phyloP scores from a whole-genome alignment of 2,329 filamentous ascomycete species.

The Aureobasidium musti region DNA sequence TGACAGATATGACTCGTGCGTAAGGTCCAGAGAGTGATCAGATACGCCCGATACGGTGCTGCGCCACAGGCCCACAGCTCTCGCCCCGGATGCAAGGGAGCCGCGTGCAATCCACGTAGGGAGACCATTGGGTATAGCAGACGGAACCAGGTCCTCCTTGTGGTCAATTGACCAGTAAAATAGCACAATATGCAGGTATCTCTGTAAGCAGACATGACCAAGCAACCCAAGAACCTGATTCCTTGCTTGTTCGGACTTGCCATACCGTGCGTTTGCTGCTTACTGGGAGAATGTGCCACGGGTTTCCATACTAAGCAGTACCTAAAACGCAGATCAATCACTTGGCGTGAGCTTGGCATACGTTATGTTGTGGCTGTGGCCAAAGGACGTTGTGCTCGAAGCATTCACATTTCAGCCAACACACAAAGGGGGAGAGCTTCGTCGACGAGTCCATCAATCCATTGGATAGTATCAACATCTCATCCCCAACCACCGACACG shows the following conservation, averaged over 20 bases:
- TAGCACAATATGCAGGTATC: not conserved
- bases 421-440: not conserved
- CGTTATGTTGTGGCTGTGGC: constrained; percentile 5
- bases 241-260: not conserved
- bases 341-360: constrained; percentile 12
- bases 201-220: not conserved
- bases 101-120: not conserved
- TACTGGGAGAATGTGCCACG: not conserved
- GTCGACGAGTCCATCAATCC: not conserved
- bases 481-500: not conserved
- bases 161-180: not conserved
- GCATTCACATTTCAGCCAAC: not conserved
- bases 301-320: not conserved
- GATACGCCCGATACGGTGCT: constrained; percentile 1
- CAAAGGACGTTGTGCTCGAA: not conserved
- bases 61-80: constrained; percentile 10
- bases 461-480: constrained; percentile 1
- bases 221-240: constrained; percentile 7
- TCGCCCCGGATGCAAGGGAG: constrained; percentile 19
- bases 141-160: not conserved
- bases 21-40: constrained; percentile 2
- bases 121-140: not conserved
- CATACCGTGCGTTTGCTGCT: not conserved
- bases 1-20: constrained; percentile 14
- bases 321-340: not conserved